These are phyloP conservation scores for Colletotrichum sidae DNA, from an alignment of 2,329 filamentous ascomycete species.

Conservation along the genomic window DNA sequence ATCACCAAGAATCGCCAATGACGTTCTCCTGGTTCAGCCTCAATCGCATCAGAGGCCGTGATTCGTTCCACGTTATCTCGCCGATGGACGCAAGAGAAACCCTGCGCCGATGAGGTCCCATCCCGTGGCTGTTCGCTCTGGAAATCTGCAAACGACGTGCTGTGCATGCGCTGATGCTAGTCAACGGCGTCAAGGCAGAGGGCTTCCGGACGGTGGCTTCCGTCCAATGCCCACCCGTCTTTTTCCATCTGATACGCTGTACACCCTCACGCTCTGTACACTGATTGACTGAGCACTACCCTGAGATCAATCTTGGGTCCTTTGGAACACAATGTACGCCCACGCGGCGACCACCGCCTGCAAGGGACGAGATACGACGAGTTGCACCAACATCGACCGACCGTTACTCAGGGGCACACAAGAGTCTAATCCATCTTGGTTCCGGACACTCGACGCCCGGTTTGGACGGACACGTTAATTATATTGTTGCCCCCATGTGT, in stretches of 20 bases:
- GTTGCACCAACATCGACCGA: slow-evolving; percentile 10
- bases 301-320: too few relatives aligned
- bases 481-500: background rate
- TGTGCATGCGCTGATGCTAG: too few relatives aligned
- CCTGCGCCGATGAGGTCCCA: background rate
- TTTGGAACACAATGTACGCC: too few relatives aligned
- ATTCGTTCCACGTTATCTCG: background rate
- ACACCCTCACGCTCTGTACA: too few relatives aligned
- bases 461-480: background rate
- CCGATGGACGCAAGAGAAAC: slow-evolving; percentile 1
- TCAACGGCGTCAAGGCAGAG: too few relatives aligned
- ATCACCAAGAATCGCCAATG: background rate
- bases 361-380: slow-evolving; percentile 14
- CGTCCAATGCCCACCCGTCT: too few relatives aligned
- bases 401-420: background rate
- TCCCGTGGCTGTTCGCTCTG: too few relatives aligned
- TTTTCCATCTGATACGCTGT: too few relatives aligned
- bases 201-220: too few relatives aligned
- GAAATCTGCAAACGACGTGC: too few relatives aligned
- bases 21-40: slow-evolving; percentile 27
- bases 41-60: slow-evolving; percentile 1
- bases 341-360: background rate
- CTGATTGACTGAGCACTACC: too few relatives aligned
- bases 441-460: background rate
- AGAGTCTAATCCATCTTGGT: background rate